Evolutionary conservation across 345 rosid species (phyloP).

Genomic region (Barbarea vulgaris): DNA sequence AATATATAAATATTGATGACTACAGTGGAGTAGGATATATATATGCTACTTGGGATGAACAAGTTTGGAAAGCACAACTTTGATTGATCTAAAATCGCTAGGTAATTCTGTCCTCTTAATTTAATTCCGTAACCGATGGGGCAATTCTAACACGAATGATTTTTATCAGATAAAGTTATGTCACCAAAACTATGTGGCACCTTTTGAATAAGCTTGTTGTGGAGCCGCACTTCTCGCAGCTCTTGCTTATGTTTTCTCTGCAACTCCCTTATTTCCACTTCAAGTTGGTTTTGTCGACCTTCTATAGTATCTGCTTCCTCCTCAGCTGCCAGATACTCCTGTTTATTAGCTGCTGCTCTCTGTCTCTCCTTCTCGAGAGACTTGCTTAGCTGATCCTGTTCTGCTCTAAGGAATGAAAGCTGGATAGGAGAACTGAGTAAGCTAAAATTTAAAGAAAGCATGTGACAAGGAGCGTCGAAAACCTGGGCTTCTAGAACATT

Average conservation of each 20-base stretch:
- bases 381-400: slow-evolving; percentile 87
- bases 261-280: slow-evolving; percentile 77
- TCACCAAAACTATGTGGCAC: slow-evolving; percentile 40
- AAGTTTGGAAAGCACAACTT: slow-evolving; percentile 23
- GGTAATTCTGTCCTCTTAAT: slow-evolving; percentile 12
- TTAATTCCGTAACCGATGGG: too few species aligned
- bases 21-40: background rate
- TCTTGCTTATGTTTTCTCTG: slow-evolving; percentile 88
- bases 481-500: slow-evolving; percentile 99
- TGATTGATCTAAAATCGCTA: background rate
- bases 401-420: slow-evolving; percentile 98
- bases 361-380: slow-evolving; percentile 98
- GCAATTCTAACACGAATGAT: too few species aligned
- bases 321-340: slow-evolving; percentile 94
- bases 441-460: slow-evolving; percentile 31
- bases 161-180: background rate
- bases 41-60: slow-evolving; percentile 12
- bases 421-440: slow-evolving; percentile 46
- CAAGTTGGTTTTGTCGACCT: slow-evolving; percentile 89
- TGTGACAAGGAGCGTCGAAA: slow-evolving; percentile 22
- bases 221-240: slow-evolving; percentile 75
- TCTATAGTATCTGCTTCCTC: slow-evolving; percentile 96
- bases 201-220: slow-evolving; percentile 84
- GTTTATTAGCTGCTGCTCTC: slow-evolving; percentile 95
- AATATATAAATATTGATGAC: background rate